These are phyloP conservation scores for Calonectria naviculata DNA, from an alignment of 2,329 filamentous ascomycete genomes.

Conservation along the genomic window DNA sequence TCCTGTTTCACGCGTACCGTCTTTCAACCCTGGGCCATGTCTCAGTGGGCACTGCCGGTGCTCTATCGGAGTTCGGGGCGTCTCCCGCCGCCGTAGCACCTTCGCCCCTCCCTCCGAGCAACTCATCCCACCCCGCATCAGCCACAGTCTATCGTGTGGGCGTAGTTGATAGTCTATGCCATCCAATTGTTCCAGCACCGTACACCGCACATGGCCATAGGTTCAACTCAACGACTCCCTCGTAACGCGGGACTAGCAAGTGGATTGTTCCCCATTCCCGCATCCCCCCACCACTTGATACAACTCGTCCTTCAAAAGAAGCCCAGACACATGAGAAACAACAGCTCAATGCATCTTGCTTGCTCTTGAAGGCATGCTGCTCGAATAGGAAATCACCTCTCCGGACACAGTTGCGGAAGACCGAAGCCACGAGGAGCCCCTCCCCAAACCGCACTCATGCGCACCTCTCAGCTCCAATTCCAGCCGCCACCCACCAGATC, in stretches of 20 bases:
- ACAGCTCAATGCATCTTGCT: too few species aligned
- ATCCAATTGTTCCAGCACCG: not conserved
- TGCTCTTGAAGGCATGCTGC: not conserved
- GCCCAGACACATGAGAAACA: not conserved
- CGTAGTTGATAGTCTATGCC: not conserved
- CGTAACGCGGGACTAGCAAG: not conserved
- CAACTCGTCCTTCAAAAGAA: not conserved
- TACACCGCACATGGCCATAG: not conserved
- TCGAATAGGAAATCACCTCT: slow-evolving; percentile 27
- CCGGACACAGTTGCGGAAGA: slow-evolving; percentile 6
- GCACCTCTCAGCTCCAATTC: slow-evolving; percentile 39
- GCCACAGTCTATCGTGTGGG: not conserved
- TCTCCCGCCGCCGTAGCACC: not conserved
- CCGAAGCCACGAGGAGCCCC: not conserved
- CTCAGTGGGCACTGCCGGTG: not conserved
- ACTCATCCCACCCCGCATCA: not conserved
- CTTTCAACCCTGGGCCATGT: not conserved
- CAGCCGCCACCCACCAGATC: slow-evolving; percentile 26
- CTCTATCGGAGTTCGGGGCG: slow-evolving; percentile 16
- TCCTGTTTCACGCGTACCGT: not conserved
- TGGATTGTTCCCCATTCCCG: not conserved
- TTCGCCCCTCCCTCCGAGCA: not conserved
- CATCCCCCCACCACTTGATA: not conserved
- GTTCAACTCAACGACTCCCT: not conserved
- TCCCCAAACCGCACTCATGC: slow-evolving; percentile 5